phyloP scores from a whole-genome alignment of 352 stramenopile genomes.

The Lagenidium giganteum region DNA sequence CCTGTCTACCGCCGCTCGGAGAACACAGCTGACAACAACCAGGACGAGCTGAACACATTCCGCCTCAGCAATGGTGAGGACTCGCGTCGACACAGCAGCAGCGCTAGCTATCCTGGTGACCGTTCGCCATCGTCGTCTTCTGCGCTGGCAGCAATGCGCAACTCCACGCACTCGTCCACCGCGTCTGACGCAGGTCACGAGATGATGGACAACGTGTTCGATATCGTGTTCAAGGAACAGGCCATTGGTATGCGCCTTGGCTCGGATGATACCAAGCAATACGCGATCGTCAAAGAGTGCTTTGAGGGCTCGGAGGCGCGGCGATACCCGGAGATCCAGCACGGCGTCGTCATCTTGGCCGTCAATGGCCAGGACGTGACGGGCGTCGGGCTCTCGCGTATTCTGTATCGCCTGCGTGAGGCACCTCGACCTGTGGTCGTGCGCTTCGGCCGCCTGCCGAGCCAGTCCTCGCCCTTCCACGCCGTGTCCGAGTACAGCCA shows the following conservation, averaged over 20 bases:
- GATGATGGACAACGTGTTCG: slow-evolving; percentile 73
- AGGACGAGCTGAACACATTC: too few species aligned
- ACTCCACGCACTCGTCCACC: slow-evolving; percentile 2
- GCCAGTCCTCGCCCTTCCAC: slow-evolving; percentile 18
- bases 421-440: slow-evolving; percentile 76
- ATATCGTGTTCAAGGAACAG: slow-evolving; percentile 85
- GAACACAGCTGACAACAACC: too few species aligned
- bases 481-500: slow-evolving; percentile 24
- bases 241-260: slow-evolving; percentile 81
- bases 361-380: slow-evolving; percentile 78
- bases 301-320: slow-evolving; percentile 70
- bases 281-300: slow-evolving; percentile 79
- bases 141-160: slow-evolving; percentile 5
- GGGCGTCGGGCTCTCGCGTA: slow-evolving; percentile 61
- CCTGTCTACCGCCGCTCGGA: too few species aligned
- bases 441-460: slow-evolving; percentile 60
- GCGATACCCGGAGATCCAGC: slow-evolving; percentile 74
- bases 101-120: too few species aligned
- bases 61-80: too few species aligned
- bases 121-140: slow-evolving; percentile 8
- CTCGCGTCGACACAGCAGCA: too few species aligned
- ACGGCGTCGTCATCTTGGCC: slow-evolving; percentile 72
- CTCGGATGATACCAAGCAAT: slow-evolving; percentile 60
- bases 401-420: slow-evolving; percentile 72
- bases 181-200: slow-evolving; percentile 31